Base-by-base conservation (phyloP, 1,284 basidiomycete genomes). In the Rhodotorula sp. region DNA sequence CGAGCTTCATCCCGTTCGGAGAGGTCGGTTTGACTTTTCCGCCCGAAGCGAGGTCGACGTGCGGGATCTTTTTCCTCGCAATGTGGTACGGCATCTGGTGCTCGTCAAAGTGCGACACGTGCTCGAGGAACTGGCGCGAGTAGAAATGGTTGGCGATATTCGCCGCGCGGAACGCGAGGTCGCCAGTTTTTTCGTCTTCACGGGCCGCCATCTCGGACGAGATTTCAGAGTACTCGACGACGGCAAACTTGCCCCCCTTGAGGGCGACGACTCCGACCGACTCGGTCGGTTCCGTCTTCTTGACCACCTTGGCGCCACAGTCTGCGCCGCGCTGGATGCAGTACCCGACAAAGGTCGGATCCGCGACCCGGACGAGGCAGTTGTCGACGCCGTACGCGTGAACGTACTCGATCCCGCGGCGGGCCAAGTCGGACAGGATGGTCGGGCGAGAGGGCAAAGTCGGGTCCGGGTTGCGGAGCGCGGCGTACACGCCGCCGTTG, bases 71-170 rank as follows among this genome's bases (percentile, higher is more conserved):
- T 83, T 99, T 99, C 78, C 91, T 88, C 46, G 96, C 96, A 79
- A 99, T 93, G 84, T 99, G 96, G 87, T 91, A 97, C 33, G 94
- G 89, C 82, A 99, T 91, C 75, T 92, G 84, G 57, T 87, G 84
- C 82, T 98, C 95, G 64, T 68, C 67, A 80, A 97, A 95, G 3
- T 85, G 83, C 76, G 91, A 88, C 70, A 95, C 89, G 46, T 84
- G 81, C 71, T 90, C 86, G 69, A 99, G 86, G 84, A 93, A 99
- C 29, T 85, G 82, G 57, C 89, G 89, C 57, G 95, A 95, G 84
- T 97, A 99, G 82, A 98, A 97, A 83, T 99, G 96, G 83, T 98
- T 99, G 79, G 86, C 96, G 79, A 99, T 98, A 84, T 99, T 99
- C 64, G 87, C 96, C 5, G 95, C 95, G 71, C 95, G 87, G 87